Conservation (phyloP, 805 yeast species). For the Metschnikowia gelsemii region DNA sequence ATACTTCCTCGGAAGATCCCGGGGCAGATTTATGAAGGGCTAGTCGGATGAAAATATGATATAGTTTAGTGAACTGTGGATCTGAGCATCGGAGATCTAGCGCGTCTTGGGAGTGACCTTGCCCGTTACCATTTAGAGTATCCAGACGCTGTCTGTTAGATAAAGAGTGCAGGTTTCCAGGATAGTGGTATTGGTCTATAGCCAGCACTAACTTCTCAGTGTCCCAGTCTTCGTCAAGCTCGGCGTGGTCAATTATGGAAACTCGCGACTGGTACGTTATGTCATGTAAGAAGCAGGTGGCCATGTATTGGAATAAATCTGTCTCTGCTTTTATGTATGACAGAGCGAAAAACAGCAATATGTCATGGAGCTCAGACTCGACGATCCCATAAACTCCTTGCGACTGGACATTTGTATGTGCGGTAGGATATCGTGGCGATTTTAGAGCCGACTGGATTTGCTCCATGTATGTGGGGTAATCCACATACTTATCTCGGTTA, state of each 20-base stretch:
- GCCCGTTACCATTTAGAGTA: too few relatives aligned
- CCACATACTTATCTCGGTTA: not conserved
- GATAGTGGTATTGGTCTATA: not conserved
- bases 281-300: constrained; percentile 6
- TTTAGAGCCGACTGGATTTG: not conserved
- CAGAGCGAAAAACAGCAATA: not conserved
- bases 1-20: constrained; percentile 12
- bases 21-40: constrained; percentile 19
- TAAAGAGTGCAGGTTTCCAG: not conserved
- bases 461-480: not conserved
- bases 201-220: constrained; percentile 12
- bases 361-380: not conserved
- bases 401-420: too few relatives aligned
- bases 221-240: not conserved
- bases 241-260: not conserved
- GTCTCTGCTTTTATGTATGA: not conserved
- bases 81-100: constrained; percentile 22
- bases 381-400: not conserved
- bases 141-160: too few relatives aligned
- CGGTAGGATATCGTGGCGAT: too few relatives aligned
- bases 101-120: not conserved
- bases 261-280: not conserved
- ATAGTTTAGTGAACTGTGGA: constrained; percentile 21
- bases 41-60: constrained; percentile 25
- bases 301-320: constrained; percentile 1